Evolutionary conservation across 2,329 filamentous ascomycete species (phyloP), one percentile per base, ranked within the genome.

Genomic region (Diaporthe sp.): DNA sequence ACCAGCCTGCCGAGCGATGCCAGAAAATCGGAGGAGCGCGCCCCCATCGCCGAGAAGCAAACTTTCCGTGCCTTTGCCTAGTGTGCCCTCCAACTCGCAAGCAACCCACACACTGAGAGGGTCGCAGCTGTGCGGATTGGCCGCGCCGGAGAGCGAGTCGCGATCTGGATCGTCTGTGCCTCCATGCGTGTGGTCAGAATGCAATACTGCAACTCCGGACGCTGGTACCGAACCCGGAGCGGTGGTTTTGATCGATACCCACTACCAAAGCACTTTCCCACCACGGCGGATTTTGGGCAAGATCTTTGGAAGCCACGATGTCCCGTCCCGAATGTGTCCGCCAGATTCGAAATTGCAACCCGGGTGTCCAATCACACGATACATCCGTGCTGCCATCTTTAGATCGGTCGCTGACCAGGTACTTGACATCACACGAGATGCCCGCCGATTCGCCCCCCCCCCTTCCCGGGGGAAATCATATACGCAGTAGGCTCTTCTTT

Each of bases 281-380:
- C 39, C 31, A 25, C 39, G 51, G 61, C 71, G 65, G 71, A 65
- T 73, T 60, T 47, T 55, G 71, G 34, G 60, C 49, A 47, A 47
- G 71, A 65, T 73, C 71, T 55, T 63, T 42, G 71, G 49, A 47
- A 47, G 58, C 47, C 49, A 57, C 71, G 58, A 73, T 65, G 58
- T 73, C 39, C 44, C 47, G 47, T 25, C 34, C 57, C 58, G 58
- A n/a, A 39, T 55, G 47, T 22, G n/a, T 39, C 65, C 39, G 65
- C 47, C 22, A 34, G 22, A 39, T 10, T 70, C 47, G 34, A 28
- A 22, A 70, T 25, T 63, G 65, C 47, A 55, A 70, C 63, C 47
- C 7, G 22, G 34, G 10, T 17, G 31, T 53, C 49, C 31, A 70
- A 53, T 55, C 61, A 65, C 25, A 55, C 31, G 34, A 7, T 20